Conservation (phyloP, 441 rosid genomes). For the Adansonia grandidieri region DNA sequence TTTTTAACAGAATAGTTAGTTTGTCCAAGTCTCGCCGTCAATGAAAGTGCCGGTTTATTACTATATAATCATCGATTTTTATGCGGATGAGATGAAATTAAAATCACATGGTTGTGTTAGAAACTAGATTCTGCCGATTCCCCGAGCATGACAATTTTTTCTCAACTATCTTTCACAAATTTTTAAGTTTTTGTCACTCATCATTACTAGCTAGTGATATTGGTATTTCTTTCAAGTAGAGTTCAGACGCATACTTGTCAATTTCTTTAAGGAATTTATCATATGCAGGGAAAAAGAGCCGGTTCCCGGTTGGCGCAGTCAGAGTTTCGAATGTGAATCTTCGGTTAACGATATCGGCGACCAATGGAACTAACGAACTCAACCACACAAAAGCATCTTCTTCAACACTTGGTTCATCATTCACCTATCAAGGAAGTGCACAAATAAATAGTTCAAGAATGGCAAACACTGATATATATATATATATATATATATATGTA, state of each 20-base stretch:
- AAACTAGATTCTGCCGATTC: neutral
- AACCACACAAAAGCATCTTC: constrained; percentile 91
- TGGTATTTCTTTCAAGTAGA: constrained; percentile 14
- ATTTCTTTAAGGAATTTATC: constrained; percentile 80
- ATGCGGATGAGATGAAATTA: neutral
- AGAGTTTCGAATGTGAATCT: constrained; percentile 89
- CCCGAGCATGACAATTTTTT: constrained; percentile 1
- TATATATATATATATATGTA: neutral
- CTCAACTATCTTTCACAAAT: neutral
- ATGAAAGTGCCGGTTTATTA: neutral
- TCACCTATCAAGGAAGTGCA: constrained; percentile 50
- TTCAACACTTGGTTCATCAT: constrained; percentile 69
- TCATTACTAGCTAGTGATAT: neutral
- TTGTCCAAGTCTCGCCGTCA: neutral
- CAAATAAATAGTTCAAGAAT: neutral
- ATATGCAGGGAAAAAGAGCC: constrained; percentile 81
- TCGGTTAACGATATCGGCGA: constrained; percentile 68
- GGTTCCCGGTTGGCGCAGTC: constrained; percentile 68
- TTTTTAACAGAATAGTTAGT: neutral
- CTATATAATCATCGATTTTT: neutral
- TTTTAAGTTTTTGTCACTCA: neutral
- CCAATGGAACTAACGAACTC: constrained; percentile 69
- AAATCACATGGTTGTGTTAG: neutral
- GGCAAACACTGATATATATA: neutral
- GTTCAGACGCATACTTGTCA: constrained; percentile 48